Conservation (phyloP, 2,329 filamentous ascomycete genomes). For the Talaromyces verruculosus region DNA sequence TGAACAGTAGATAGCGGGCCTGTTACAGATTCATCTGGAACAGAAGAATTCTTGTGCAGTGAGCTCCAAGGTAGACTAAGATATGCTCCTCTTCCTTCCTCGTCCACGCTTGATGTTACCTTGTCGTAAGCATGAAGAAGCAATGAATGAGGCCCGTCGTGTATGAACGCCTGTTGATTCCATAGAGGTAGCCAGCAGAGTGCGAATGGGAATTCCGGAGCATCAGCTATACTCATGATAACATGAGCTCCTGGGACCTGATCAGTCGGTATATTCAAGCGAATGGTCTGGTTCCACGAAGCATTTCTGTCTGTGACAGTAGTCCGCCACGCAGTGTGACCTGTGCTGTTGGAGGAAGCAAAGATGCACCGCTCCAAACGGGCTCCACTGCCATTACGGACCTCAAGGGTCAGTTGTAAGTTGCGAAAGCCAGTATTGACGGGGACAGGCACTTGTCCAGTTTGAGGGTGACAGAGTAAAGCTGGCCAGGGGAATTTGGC, state of each 20-base stretch:
- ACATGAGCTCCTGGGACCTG: slow-evolving; percentile 83
- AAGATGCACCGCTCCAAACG: slow-evolving; percentile 86
- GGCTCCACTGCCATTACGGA: slow-evolving; percentile 74
- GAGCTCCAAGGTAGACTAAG: slow-evolving; percentile 78
- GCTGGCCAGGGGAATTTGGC: slow-evolving; percentile 71
- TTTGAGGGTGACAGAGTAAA: slow-evolving; percentile 67
- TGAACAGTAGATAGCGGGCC: slow-evolving; percentile 77
- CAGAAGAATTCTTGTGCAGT: slow-evolving; percentile 63
- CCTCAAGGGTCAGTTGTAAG: slow-evolving; percentile 84
- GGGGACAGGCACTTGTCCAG: slow-evolving; percentile 74
- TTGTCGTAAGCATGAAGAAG: slow-evolving; percentile 91
- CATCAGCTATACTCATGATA: slow-evolving; percentile 84
- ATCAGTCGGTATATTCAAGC: slow-evolving; percentile 72
- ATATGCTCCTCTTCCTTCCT: slow-evolving; percentile 79
- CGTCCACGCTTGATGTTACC: slow-evolving; percentile 67
- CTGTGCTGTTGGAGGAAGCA: slow-evolving; percentile 75
- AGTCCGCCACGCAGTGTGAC: slow-evolving; percentile 84
- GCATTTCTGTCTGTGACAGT: slow-evolving; percentile 75
- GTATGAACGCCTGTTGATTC: slow-evolving; percentile 85
- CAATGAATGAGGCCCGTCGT: slow-evolving; percentile 78
- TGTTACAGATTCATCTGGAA: slow-evolving; percentile 70
- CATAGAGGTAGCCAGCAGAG: slow-evolving; percentile 91
- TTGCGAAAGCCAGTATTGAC: slow-evolving; percentile 67
- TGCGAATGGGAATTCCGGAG: slow-evolving; percentile 84
- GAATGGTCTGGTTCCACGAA: slow-evolving; percentile 83